Percentiles rank a stretch among this genome's conserved stretches.
These are phyloP conservation scores for Yamadazyma phyllophila DNA, from an alignment of 805 yeast genomes.

Conservation along the genomic window DNA sequence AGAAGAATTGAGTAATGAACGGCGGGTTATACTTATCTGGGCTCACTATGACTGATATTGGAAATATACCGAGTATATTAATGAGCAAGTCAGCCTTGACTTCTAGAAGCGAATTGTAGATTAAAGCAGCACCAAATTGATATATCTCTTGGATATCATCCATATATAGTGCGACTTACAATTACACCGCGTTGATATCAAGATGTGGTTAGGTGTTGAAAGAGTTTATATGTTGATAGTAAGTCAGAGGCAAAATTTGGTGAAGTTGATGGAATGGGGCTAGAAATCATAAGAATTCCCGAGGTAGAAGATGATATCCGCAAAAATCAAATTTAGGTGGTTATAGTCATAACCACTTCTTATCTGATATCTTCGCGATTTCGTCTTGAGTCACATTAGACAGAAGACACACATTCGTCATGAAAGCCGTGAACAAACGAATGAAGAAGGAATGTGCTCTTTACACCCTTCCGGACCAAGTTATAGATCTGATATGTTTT, in stretches of 20 bases:
- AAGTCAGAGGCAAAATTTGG: too few species aligned
- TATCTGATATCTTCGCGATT: neutral
- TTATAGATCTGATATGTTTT: slow-evolving; percentile 7
- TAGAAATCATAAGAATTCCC: too few species aligned
- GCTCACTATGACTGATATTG: slow-evolving; percentile 17
- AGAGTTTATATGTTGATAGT: neutral
- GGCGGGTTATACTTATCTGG: slow-evolving; percentile 29
- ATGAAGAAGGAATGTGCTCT: neutral
- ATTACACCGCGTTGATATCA: neutral
- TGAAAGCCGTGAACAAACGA: slow-evolving; percentile 3
- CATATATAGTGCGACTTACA: slow-evolving; percentile 4
- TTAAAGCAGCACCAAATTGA: neutral
- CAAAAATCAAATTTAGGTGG: too few species aligned
- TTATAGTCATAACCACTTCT: neutral
- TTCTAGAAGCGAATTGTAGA: slow-evolving; percentile 1
- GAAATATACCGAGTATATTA: slow-evolving; percentile 12
- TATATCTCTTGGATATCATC: neutral
- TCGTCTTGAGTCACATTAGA: neutral
- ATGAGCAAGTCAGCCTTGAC: slow-evolving; percentile 2
- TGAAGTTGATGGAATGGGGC: too few species aligned
- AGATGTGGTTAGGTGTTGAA: neutral
- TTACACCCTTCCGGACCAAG: slow-evolving; percentile 12
- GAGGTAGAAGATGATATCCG: too few species aligned
- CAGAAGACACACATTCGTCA: too few species aligned
- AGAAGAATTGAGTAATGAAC: slow-evolving; percentile 14